Percentiles rank a stretch among this genome's conserved stretches.
Conservation (phyloP, 2,329 filamentous ascomycete genomes). For the Pestalotiopsis sp. region DNA sequence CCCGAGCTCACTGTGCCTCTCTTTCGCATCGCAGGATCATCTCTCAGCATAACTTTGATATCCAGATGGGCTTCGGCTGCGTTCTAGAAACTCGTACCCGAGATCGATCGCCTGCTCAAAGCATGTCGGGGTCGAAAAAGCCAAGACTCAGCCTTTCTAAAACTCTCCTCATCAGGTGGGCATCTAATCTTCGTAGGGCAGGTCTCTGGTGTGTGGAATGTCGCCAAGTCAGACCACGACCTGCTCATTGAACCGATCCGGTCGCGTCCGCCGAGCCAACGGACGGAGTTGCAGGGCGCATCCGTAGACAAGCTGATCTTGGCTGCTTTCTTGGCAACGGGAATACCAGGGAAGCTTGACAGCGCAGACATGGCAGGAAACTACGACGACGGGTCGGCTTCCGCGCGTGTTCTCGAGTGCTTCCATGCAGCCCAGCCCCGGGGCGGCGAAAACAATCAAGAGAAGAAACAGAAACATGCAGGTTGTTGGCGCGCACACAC, state of each 20-base stretch:
- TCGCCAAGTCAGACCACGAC: background rate
- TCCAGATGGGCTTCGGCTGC: too few species aligned
- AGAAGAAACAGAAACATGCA: too few species aligned
- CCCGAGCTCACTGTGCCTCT: background rate
- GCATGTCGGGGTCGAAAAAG: background rate
- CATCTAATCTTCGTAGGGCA: background rate
- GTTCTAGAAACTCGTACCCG: too few species aligned
- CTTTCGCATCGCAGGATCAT: background rate
- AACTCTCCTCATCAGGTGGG: background rate
- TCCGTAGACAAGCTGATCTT: background rate
- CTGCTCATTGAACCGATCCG: background rate
- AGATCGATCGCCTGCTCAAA: too few species aligned
- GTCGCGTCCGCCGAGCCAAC: background rate
- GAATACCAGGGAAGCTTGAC: too few species aligned
- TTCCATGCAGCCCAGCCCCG: background rate
- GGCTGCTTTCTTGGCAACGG: background rate
- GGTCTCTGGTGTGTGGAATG: background rate
- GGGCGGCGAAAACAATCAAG: background rate
- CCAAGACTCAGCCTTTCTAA: background rate
- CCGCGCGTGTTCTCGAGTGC: background rate
- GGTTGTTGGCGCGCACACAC: background rate
- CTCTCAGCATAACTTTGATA: too few species aligned
- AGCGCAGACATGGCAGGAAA: too few species aligned
- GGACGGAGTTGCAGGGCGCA: background rate
- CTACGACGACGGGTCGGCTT: background rate